phyloP scores from a whole-genome alignment of 2,329 filamentous ascomycete species.

The Aurifilum marmelostoma region DNA sequence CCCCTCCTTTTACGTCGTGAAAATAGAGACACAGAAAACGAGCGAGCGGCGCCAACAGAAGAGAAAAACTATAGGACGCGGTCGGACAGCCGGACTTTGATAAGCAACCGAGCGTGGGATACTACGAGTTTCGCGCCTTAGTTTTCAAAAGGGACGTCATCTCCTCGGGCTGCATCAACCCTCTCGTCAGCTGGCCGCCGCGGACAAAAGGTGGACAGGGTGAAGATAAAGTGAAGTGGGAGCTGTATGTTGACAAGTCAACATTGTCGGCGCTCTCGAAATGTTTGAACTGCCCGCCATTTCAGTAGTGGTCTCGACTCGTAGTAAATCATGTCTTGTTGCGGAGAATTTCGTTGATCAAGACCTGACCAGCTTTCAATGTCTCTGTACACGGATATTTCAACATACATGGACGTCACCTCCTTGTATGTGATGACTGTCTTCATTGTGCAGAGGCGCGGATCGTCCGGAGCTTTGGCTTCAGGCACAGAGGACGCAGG shows the following conservation, averaged over 20 bases:
- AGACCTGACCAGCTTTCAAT: neutral
- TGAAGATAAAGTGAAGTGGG: neutral
- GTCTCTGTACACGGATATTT: neutral
- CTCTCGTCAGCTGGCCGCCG: neutral
- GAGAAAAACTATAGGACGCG: neutral
- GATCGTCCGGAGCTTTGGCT: neutral
- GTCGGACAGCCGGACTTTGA: neutral
- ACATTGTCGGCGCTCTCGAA: neutral
- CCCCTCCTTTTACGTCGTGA: neutral
- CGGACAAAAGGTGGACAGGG: neutral
- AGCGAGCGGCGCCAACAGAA: neutral
- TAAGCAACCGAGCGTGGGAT: neutral
- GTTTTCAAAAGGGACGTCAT: neutral
- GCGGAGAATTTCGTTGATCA: neutral
- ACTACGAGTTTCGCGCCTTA: neutral
- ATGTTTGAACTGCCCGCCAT: neutral
- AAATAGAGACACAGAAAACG: neutral
- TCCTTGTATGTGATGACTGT: neutral
- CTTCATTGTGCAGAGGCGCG: neutral
- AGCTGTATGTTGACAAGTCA: neutral
- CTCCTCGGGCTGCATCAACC: neutral
- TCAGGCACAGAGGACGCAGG: neutral
- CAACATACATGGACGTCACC: neutral
- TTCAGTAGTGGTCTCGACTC: neutral
- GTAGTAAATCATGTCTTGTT: neutral